Conservation (phyloP, 225 moss, liverwort and hornwort species). For the Polytrichum commune region DNA sequence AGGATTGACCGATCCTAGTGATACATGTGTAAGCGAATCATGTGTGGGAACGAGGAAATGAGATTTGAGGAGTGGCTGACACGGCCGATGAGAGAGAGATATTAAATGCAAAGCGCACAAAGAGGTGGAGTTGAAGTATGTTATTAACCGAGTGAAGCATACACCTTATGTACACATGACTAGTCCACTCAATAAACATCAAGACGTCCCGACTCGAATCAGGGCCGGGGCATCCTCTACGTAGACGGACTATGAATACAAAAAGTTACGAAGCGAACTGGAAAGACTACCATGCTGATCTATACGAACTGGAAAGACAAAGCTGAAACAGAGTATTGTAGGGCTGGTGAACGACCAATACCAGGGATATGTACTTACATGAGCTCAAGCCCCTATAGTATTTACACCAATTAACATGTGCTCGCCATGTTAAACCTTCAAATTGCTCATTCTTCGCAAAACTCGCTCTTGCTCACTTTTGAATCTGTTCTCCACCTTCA, state of each 20-base stretch:
- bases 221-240: neutral
- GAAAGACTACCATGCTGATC: neutral
- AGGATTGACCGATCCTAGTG: no score
- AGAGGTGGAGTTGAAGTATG: no score
- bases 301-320: neutral
- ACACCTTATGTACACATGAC: neutral
- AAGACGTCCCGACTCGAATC: neutral
- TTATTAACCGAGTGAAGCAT: neutral
- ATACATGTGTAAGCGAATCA: no score
- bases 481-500: slow-evolving; percentile 1
- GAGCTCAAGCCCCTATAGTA: neutral
- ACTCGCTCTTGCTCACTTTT: neutral
- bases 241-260: neutral
- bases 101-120: no score
- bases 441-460: neutral
- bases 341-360: slow-evolving; percentile 5
- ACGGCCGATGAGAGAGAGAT: no score
- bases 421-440: neutral
- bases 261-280: neutral
- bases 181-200: neutral
- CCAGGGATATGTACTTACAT: slow-evolving; percentile 7
- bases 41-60: no score
- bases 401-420: neutral
- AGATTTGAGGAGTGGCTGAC: no score
- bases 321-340: neutral